Evolutionary conservation across 2,329 filamentous ascomycete species (phyloP), one percentile per base, ranked within the genome.

Genomic region (Stylonectria norvegica): DNA sequence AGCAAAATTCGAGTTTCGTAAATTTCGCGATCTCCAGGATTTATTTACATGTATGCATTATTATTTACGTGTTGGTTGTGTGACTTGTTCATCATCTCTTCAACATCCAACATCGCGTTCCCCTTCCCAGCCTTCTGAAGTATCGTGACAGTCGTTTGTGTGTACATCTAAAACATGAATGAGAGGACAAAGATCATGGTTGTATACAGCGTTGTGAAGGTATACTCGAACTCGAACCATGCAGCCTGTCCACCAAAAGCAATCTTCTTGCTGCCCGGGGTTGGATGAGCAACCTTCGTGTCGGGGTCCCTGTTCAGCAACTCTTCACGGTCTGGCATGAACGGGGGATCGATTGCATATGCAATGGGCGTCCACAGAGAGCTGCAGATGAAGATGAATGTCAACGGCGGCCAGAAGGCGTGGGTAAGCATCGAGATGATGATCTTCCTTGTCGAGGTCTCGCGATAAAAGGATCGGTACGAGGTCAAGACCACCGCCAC

Each of bases 331-430:
- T 79, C 73, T 0, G 78, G 76, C 64, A 79, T 72, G 3, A 55
- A 62, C 0, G 80, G 80, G 1, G 80, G 80, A 48, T 75, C 74
- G 38, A 83, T 73, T 17, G 78, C 76, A 54, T 84, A 84, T 2
- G 68, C 66, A 32, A 84, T 68, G 0, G 80, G 80, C 0, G 71
- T 77, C 75, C 76, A 80, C 18, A 78, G 62, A 1, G 74, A 74
- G 36, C 65, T 71, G 64, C 70, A 72, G 34, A 75, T 68, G 53
- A 76, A 74, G 30, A 79, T 52, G 62, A 78, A 81, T 1, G 76
- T 73, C 30, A 81, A 52, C 0, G 79, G 79, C 5, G 78, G 78
- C 79, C 79, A 83, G 62, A 75, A 76, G 10, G 76, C 76, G 55
- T 81, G 77, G 0, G 77, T 80, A 28, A 83, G 56, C 4, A 83